Conservation (phyloP, 371 early-diverging fungal species). For the Apophysomyces elegans region DNA sequence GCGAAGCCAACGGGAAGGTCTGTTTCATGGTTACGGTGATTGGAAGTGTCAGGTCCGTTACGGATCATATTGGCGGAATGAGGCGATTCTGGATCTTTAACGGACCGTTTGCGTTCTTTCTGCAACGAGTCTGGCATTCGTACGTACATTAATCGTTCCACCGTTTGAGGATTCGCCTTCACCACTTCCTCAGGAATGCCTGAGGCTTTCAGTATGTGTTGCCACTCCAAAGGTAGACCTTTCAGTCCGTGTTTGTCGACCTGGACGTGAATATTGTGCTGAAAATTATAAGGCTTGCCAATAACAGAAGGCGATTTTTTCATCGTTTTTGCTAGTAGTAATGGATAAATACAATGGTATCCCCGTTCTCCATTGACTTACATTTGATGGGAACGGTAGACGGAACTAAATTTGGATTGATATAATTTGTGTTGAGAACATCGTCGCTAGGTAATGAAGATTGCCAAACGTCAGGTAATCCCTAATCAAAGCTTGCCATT, state of each 20-base stretch:
- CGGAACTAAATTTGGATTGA: slow-evolving; percentile 68
- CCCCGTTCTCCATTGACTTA: slow-evolving; percentile 14
- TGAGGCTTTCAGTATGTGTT: slow-evolving; percentile 54
- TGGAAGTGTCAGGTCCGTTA: slow-evolving; percentile 21
- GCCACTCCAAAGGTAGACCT: slow-evolving; percentile 66
- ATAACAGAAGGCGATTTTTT: slow-evolving; percentile 38
- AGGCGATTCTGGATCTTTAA: slow-evolving; percentile 22
- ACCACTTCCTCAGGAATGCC: slow-evolving; percentile 61
- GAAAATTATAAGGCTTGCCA: slow-evolving; percentile 67
- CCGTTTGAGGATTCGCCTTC: slow-evolving; percentile 56
- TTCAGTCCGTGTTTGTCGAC: slow-evolving; percentile 56
- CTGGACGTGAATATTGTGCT: slow-evolving; percentile 66
- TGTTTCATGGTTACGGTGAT: slow-evolving; percentile 5
- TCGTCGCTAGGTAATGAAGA: slow-evolving; percentile 65
- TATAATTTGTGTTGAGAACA: slow-evolving; percentile 64
- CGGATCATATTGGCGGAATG: slow-evolving; percentile 26
- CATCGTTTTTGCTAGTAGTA: slow-evolving; percentile 6
- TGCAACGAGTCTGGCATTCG: slow-evolving; percentile 57
- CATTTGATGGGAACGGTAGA: slow-evolving; percentile 29
- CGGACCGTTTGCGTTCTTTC: slow-evolving; percentile 15
- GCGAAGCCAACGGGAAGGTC: slow-evolving; percentile 50
- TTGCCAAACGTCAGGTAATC: slow-evolving; percentile 72
- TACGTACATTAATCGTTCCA: slow-evolving; percentile 56
- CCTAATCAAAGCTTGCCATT: slow-evolving; percentile 30
- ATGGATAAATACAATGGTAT: neutral